A percentile compares a stretch with the other conserved stretches of the same genome.
Conservation (phyloP, 2,329 filamentous ascomycete species). For the Emydomyces testavorans region DNA sequence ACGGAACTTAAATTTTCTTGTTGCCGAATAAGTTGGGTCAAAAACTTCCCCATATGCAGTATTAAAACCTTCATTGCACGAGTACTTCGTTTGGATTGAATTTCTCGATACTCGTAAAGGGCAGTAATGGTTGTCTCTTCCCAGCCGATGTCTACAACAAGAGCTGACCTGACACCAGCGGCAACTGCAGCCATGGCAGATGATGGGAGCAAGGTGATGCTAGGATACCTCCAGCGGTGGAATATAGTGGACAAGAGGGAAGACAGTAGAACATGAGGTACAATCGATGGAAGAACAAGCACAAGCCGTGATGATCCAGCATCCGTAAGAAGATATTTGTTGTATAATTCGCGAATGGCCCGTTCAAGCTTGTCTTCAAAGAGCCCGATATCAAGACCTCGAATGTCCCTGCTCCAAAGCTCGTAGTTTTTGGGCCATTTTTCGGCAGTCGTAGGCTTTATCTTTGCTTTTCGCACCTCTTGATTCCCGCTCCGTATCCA, state of each 20-base stretch:
- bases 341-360: constrained; percentile 67
- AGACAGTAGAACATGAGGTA: constrained; percentile 69
- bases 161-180: constrained; percentile 71
- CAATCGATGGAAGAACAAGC: constrained; percentile 62
- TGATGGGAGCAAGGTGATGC: constrained; percentile 66
- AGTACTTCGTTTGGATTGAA: constrained; percentile 57
- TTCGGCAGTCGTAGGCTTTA: constrained; percentile 23
- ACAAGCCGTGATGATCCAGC: constrained; percentile 61
- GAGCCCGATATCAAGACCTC: constrained; percentile 61
- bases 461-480: constrained; percentile 31
- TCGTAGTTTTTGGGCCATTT: constrained; percentile 45
- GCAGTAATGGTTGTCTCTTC: constrained; percentile 74
- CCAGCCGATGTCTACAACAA: constrained; percentile 90
- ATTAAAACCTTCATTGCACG: constrained; percentile 63
- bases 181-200: constrained; percentile 63
- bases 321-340: constrained; percentile 53
- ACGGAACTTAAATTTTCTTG: constrained; percentile 18
- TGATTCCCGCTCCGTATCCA: constrained; percentile 49
- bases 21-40: constrained; percentile 21
- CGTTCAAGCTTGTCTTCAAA: constrained; percentile 81
- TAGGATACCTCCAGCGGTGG: constrained; percentile 64
- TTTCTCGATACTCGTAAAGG: constrained; percentile 81
- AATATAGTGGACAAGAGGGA: constrained; percentile 68
- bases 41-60: constrained; percentile 49
- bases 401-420: constrained; percentile 68